phyloP scores from a whole-genome alignment of 148 eudicot species.

The Tetragonia tetragonoides region DNA sequence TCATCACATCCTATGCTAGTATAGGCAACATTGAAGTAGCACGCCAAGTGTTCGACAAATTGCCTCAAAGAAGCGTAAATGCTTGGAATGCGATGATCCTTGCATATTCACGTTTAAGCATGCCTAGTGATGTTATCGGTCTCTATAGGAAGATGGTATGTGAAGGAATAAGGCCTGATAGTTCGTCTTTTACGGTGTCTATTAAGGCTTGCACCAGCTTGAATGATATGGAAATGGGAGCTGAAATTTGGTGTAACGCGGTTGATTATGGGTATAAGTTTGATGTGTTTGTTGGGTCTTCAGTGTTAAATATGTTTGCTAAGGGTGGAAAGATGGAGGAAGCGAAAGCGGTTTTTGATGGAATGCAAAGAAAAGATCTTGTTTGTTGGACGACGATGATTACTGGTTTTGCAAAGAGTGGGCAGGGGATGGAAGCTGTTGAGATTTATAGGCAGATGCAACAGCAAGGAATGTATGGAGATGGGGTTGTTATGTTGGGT shows the following conservation, averaged over 20 bases:
- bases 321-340: conserved; percentile 61
- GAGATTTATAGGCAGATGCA: conserved; percentile 43
- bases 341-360: conserved; percentile 53
- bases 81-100: conserved; percentile 68
- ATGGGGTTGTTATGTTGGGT: conserved; percentile 62
- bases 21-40: conserved; percentile 43
- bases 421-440: conserved; percentile 45
- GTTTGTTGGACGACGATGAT: conserved; percentile 71
- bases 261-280: conserved; percentile 49
- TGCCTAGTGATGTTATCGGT: conserved; percentile 39
- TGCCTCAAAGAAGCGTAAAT: conserved; percentile 52
- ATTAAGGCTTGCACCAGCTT: conserved; percentile 66
- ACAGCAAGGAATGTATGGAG: conserved; percentile 49
- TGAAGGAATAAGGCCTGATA: conserved; percentile 62
- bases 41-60: conserved; percentile 55
- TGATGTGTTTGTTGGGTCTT: conserved; percentile 69
- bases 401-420: conserved; percentile 55
- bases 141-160: conserved; percentile 40
- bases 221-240: conserved; percentile 53
- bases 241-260: conserved; percentile 45
- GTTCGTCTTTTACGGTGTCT: conserved; percentile 67
- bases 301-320: conserved; percentile 56
- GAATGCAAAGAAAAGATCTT: conserved; percentile 48
- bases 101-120: conserved; percentile 42
- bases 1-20: conserved; percentile 49